Evolutionary conservation across 202 grass and related monocot species (phyloP), one percentile per base, ranked within the genome.

Genomic region (Carex arenaria): DNA sequence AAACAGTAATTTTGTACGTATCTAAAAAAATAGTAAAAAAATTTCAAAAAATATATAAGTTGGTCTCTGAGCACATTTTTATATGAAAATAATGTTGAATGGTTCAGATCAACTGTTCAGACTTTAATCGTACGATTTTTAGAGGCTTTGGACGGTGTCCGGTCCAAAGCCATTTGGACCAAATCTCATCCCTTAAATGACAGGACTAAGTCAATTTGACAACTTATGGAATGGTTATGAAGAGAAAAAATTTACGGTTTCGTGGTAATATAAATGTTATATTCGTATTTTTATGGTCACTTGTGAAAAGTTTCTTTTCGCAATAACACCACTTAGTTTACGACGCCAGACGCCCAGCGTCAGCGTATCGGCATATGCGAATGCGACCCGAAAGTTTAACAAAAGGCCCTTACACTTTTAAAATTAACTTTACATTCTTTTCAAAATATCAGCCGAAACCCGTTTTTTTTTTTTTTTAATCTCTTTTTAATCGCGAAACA

Each of bases 351-450:
- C 5, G 4, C 69, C 26, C 26, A 51, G 26, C 26, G 26, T 26
- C 45, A 73, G 15, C 2, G 32, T 0, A 62, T 10, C 45, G 10
- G 10, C 10, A 10, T 3, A 38, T 38, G 36, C 34, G 36, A 4
- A 40, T 49, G 20, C 20, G 7, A 62, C 22, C 11, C 53, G n/a
- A 82, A 82, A 67, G 79, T 82, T 80, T 64, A 80, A 62, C 19
- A 80, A 79, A 64, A 43, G 36, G 38, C 78, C 78, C 34, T 32
- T 26, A 10, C 32, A 81, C 59, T 64, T 81, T 65, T 51, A 3
- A 81, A 81, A 60, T 64, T 81, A 65, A 18, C 22, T 82, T 34
- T 22, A 11, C 4, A 18, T 3, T 18, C 10, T 36, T 77, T 36
- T 45, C 19, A 49, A 72, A 72, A 72, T 49, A 77, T 77, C 73